Evolutionary conservation across 345 rosid genomes (phyloP).

Genomic region (Linum usitatissimum): DNA sequence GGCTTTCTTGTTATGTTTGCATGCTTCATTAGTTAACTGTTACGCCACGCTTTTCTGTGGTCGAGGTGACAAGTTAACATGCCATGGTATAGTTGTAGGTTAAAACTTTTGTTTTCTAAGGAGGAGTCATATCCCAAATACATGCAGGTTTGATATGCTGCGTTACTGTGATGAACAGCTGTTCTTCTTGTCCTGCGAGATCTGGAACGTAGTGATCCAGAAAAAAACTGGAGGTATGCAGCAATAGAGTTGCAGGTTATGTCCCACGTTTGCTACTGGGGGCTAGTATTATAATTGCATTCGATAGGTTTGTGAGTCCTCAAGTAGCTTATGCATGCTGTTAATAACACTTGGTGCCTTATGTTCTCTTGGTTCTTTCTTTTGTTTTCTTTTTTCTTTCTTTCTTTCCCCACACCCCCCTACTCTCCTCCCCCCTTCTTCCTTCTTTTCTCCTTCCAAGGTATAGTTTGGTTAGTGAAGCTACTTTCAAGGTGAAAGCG

Average conservation of each 20-base stretch:
- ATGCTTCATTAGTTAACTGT: neutral
- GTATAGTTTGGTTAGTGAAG: conserved; percentile 1
- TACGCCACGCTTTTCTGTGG: neutral
- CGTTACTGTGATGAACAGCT: neutral
- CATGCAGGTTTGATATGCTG: conserved; percentile 38
- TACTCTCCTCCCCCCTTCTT: neutral
- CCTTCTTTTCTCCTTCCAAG: conserved; percentile 4
- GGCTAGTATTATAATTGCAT: neutral
- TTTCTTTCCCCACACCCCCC: neutral
- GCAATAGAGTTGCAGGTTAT: conserved; percentile 19
- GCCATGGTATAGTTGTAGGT: conserved; percentile 18
- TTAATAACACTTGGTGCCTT: neutral
- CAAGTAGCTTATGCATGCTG: neutral
- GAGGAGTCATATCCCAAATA: conserved; percentile 34
- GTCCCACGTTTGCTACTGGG: conserved; percentile 12
- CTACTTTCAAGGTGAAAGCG: neutral
- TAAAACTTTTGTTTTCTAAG: conserved; percentile 17
- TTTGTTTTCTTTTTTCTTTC: too few species aligned
- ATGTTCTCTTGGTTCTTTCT: neutral
- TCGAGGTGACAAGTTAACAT: conserved; percentile 8
- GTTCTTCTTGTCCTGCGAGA: conserved; percentile 23
- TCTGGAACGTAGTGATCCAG: conserved; percentile 26
- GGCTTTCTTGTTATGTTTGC: neutral
- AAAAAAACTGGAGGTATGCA: conserved; percentile 36
- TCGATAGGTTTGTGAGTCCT: neutral